These are phyloP conservation scores for Tricholoma matsutake DNA, from an alignment of 768 basidiomycete species.

Conservation along the genomic window DNA sequence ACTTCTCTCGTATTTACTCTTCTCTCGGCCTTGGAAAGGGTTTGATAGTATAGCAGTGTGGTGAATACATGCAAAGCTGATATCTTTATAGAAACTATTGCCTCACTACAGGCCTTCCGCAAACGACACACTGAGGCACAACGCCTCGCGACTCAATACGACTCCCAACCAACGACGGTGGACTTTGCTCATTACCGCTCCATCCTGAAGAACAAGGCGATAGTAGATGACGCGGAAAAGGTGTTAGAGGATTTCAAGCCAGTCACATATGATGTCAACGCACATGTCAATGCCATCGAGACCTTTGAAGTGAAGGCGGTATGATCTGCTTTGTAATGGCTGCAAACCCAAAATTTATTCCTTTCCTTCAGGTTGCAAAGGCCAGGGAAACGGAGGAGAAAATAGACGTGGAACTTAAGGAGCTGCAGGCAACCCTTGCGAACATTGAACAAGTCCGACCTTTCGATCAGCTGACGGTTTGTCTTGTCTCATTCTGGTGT, in stretches of 20 bases:
- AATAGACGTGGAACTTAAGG: conserved; percentile 87
- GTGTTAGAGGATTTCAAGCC: conserved; percentile 87
- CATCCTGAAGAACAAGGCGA: conserved; percentile 85
- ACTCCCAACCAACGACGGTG: conserved; percentile 73
- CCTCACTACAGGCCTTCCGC: conserved; percentile 91
- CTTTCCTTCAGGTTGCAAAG: conserved; percentile 62
- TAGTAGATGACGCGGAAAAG: conserved; percentile 93
- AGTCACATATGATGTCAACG: conserved; percentile 85
- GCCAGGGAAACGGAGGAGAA: conserved; percentile 88
- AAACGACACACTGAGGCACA: conserved; percentile 92
- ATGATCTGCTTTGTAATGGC: conserved; percentile 8
- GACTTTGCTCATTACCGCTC: conserved; percentile 92
- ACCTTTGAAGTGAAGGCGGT: conserved; percentile 97
- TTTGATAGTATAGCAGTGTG: conserved; percentile 24
- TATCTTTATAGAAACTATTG: conserved; percentile 69
- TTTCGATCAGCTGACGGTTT: conserved; percentile 92
- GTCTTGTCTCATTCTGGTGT: background rate
- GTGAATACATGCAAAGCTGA: background rate
- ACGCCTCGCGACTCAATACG: conserved; percentile 60
- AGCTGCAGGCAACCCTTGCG: conserved; percentile 88
- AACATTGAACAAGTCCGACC: conserved; percentile 98
- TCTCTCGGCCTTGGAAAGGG: conserved; percentile 86
- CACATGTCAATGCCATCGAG: conserved; percentile 93
- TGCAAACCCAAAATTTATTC: background rate
- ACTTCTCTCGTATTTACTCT: conserved; percentile 80